These are phyloP conservation scores for Staphylotrichum tortipilum DNA, from an alignment of 495 filamentous ascomycete species.

Conservation along the genomic window DNA sequence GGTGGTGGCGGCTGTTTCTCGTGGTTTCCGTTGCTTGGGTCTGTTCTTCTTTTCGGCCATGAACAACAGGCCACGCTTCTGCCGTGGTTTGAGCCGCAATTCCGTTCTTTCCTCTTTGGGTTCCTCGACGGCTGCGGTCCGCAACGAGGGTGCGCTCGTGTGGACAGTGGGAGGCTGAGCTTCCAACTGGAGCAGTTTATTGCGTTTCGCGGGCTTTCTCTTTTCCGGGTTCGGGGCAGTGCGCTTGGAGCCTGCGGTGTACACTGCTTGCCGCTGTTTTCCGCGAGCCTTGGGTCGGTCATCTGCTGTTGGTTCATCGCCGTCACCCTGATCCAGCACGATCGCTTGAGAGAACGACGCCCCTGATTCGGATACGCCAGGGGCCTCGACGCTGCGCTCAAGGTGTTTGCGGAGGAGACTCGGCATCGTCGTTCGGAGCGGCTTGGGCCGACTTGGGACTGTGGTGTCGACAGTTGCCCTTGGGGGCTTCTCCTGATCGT, in stretches of 20 bases:
- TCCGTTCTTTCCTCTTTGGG: constrained; percentile 28
- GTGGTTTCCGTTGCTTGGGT: constrained; percentile 2
- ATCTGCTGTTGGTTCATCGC: background rate
- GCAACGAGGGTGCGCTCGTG: background rate
- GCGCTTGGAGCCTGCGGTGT: background rate
- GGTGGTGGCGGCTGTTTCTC: background rate
- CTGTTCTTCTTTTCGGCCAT: constrained; percentile 21
- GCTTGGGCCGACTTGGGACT: too few relatives aligned
- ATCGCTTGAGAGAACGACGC: constrained; percentile 4
- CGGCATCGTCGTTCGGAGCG: too few relatives aligned
- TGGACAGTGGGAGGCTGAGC: too few relatives aligned
- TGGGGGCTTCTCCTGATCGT: background rate
- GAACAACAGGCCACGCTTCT: constrained; percentile 35
- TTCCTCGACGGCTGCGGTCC: background rate
- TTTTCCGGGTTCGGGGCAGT: background rate
- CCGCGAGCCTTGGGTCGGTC: too few relatives aligned
- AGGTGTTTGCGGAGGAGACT: too few relatives aligned
- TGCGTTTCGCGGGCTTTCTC: background rate
- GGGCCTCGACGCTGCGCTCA: background rate
- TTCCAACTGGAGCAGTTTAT: background rate
- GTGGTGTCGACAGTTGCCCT: background rate
- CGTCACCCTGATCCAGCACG: constrained; percentile 14
- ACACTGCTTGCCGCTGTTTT: background rate
- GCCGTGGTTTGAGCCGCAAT: constrained; percentile 33
- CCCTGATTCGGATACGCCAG: background rate